Evolutionary conservation across 768 basidiomycete genomes (phyloP), one percentile per base, ranked within the genome.

Genomic region (Termitomyces sp.): DNA sequence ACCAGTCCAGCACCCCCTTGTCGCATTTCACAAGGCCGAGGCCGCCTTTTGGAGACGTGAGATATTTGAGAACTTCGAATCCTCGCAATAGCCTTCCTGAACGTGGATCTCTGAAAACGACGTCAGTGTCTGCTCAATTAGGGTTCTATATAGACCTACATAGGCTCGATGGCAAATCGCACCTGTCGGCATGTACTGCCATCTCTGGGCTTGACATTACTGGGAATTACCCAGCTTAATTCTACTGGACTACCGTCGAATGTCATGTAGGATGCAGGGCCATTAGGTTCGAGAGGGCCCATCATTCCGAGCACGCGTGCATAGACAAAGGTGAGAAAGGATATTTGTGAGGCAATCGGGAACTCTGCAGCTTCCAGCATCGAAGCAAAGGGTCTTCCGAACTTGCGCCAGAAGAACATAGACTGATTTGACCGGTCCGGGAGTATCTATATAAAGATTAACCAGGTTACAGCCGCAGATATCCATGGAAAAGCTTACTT

Each of bases 151-250:
- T 38, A 28, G 11, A 65, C 67, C 57, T 52, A 73, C 73, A 71
- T 72, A n/a, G 73, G 73, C 55, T 74, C 73, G 39, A 74, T 71
- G 11, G 72, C 72, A 55, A 74, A 74, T 32, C 73, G 66, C 32
- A 74, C 63, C 63, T 74, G 71, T 36, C 73, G 68, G 36, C 38
- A 60, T 49, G 60, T 38, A 11, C 56, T 56, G 16, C 65, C 63
- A 16, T 63, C 61, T 36, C 56, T 46, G 40, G 67, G 48, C 53
- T 65, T 69, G 24, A 45, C 59, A 28, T 60, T 58, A 28, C 63
- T 65, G 33, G 73, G 73, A 44, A 72, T 67, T 1, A 73, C 68
- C 73, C 73, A 74, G 51, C 73, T 74, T 24, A 74, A 57, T 63
- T 74, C 73, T 13, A 71, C 70, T 4, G 73, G 73, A 59, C 72